Conservation (phyloP, 345 rosid species). For the Orychophragmus violaceus region DNA sequence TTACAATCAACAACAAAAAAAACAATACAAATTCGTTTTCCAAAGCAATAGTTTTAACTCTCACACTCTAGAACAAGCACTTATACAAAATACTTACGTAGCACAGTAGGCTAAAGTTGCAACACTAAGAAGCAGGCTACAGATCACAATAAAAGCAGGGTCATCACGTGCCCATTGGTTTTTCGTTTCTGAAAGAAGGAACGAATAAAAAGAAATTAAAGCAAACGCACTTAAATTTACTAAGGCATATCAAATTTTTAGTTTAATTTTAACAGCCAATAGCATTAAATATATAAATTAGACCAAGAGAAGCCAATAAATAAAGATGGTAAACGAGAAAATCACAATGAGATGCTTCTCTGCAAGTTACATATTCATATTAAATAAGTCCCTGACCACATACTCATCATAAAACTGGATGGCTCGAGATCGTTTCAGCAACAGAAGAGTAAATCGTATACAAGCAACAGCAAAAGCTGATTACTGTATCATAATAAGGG, state of each 20-base stretch:
- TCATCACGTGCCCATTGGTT: constrained; percentile 99
- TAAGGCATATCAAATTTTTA: background rate
- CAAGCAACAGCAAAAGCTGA: constrained; percentile 6
- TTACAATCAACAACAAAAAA: background rate
- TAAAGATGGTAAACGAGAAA: background rate
- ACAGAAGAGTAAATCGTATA: background rate
- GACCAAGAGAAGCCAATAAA: background rate
- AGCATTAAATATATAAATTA: background rate
- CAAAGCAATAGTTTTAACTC: background rate
- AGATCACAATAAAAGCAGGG: constrained; percentile 97
- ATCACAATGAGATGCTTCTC: background rate
- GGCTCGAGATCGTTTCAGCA: background rate
- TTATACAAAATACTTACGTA: constrained; percentile 58
- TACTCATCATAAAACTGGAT: background rate
- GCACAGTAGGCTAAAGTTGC: constrained; percentile 91
- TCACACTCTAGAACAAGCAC: background rate
- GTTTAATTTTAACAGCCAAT: constrained; percentile 1
- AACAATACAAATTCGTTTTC: background rate
- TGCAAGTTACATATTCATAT: background rate
- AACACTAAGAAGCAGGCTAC: constrained; percentile 74
- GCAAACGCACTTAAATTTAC: background rate
- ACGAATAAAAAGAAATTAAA: constrained; percentile 3
- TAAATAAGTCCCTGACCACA: background rate
- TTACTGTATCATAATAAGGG: constrained; percentile 2
- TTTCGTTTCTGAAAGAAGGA: constrained; percentile 76